Base-by-base conservation (phyloP, 2,329 filamentous ascomycete genomes). In the Dryadomyces sulphureus region DNA sequence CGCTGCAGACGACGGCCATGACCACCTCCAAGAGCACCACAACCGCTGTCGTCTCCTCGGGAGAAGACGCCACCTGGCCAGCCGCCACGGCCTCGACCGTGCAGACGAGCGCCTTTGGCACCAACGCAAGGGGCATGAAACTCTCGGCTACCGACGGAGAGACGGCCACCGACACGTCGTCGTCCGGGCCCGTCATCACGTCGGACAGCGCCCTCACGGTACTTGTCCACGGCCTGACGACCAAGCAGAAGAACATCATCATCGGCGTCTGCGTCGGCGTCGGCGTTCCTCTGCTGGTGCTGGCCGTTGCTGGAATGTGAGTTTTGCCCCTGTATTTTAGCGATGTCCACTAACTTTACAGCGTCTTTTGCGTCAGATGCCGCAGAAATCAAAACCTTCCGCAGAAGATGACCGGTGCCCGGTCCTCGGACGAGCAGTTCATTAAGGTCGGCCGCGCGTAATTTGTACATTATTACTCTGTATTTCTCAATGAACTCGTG, bases 91-190 rank as follows among this genome's bases (percentile, higher is more conserved):
- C 51, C 0, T 53, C 54, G 3, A 55, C 56, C 0, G 61, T 66
- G 0, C 46, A 60, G 3, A 60, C 50, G 7, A 58, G 60, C 0
- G 54, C 67, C 9, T 77, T 77, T 48, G 68, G 69, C 16, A 53
- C 56, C 1, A 16, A 20, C 40, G 40, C 12, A 24, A 30, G 20
- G n/a, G 17, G 8, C 25, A 41, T 41, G n/a, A 5, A 30, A 8
- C 40, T 41, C 7, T 41, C n/a, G 9, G 19, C 38, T 19, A 56
- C 62, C 6, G 62, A 67, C 4, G 14, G 19, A 12, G 55, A 61
- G 8, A 62, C 68, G 4, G 20, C 20, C 3, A 38, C 50, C 1
- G 40, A 47, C 12, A 36, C 46, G 1, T 2, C 45, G 12, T 39
- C 38, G 17, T 16, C 47, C 1, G n/a, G 24, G 21, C 4, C n/a